Conservation (phyloP, 495 filamentous ascomycete genomes). For the Talaromyces liani region DNA sequence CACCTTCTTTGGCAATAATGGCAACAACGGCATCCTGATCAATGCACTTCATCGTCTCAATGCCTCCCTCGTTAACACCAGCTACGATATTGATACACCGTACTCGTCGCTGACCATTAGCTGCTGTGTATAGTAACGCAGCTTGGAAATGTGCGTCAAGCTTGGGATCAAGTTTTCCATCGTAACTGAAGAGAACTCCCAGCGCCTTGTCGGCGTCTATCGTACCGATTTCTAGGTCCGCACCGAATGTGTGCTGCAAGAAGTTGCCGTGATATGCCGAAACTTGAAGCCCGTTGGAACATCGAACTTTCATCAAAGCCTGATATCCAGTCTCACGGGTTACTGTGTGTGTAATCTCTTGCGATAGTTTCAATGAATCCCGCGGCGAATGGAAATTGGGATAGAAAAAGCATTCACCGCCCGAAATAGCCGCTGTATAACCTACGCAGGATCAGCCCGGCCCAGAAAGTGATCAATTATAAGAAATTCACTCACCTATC, state of each 20-base stretch:
- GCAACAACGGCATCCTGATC: constrained; percentile 90
- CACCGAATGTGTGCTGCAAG: constrained; percentile 85
- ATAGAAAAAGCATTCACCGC: constrained; percentile 92
- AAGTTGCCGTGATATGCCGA: constrained; percentile 94
- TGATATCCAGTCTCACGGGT: constrained; percentile 92
- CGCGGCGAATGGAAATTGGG: constrained; percentile 87
- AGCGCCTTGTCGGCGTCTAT: constrained; percentile 92
- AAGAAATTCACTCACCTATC: constrained; percentile 54
- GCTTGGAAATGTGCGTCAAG: constrained; percentile 97
- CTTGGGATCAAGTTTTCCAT: constrained; percentile 93
- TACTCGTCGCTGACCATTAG: constrained; percentile 81
- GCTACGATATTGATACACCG: constrained; percentile 91
- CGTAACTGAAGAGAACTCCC: constrained; percentile 88
- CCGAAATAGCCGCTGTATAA: constrained; percentile 67
- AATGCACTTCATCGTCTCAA: constrained; percentile 81
- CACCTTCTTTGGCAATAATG: constrained; percentile 82
- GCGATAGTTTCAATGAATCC: constrained; percentile 73
- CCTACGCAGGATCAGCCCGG: constrained; percentile 18
- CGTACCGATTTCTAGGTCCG: constrained; percentile 89
- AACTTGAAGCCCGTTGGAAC: constrained; percentile 93
- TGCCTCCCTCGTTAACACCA: constrained; percentile 73
- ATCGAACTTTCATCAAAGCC: constrained; percentile 96
- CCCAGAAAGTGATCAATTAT: background rate
- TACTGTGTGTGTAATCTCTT: constrained; percentile 83
- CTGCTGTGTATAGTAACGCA: constrained; percentile 89